Evolutionary conservation across 2,329 filamentous ascomycete species (phyloP).

Genomic region (Falciphora oryzae): DNA sequence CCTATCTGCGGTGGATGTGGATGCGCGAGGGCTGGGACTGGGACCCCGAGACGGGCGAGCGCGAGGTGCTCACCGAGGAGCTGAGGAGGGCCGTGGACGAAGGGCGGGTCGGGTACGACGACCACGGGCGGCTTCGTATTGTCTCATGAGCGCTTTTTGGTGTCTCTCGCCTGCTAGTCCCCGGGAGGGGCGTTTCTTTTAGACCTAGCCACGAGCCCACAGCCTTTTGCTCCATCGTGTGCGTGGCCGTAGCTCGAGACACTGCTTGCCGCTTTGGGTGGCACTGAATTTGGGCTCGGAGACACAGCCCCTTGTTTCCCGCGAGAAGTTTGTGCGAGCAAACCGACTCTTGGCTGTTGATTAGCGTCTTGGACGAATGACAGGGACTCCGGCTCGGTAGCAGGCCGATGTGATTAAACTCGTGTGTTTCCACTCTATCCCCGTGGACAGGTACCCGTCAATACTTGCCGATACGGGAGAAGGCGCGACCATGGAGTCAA

Average conservation of each 20-base stretch:
- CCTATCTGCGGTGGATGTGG: constrained; percentile 89
- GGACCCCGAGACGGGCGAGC: constrained; percentile 66
- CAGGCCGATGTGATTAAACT: too few species aligned
- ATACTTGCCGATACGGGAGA: not conserved
- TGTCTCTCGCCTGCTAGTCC: too few species aligned
- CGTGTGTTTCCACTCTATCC: not conserved
- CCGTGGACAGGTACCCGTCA: not conserved
- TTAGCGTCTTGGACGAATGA: too few species aligned
- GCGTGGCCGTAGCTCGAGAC: not conserved
- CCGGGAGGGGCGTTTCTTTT: too few species aligned
- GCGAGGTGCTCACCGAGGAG: constrained; percentile 43
- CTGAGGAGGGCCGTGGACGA: constrained; percentile 52
- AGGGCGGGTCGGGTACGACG: constrained; percentile 51
- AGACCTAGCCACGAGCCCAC: too few species aligned
- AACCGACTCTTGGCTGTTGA: too few species aligned
- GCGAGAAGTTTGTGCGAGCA: too few species aligned
- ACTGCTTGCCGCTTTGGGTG: not conserved
- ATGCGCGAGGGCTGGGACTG: constrained; percentile 78
- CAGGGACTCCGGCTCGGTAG: too few species aligned
- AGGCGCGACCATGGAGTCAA: not conserved
- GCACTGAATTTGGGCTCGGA: not conserved
- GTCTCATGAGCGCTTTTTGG: constrained; percentile 14
- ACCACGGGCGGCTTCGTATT: constrained; percentile 41
- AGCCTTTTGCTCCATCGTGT: too few species aligned
- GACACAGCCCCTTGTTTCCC: too few species aligned